phyloP scores from a whole-genome alignment of 106 monocot species.

The Apostasia shenzhenica region DNA sequence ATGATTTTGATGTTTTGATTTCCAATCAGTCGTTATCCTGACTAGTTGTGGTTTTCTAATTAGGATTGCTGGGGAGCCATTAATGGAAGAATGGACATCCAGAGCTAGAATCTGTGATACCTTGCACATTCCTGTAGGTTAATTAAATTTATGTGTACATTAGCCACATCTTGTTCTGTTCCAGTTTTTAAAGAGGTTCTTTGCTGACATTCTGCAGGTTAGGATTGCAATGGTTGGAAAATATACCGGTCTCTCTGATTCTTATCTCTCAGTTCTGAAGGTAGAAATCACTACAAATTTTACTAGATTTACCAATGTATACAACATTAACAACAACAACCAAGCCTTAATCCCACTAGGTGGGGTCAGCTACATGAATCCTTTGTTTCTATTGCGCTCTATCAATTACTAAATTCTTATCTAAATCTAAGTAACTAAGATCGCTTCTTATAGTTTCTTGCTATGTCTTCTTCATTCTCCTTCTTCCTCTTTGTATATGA shows the following conservation, averaged over 20 bases:
- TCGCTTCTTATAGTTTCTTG: not conserved
- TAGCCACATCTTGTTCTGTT: not conserved
- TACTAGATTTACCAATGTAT: not conserved
- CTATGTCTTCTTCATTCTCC: too few relatives aligned
- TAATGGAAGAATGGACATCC: conserved; percentile 44
- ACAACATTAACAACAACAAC: too few relatives aligned
- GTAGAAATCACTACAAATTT: conserved; percentile 11
- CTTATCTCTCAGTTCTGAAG: conserved; percentile 67
- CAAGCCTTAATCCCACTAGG: too few relatives aligned
- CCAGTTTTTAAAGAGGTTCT: not conserved
- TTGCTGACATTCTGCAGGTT: conserved; percentile 27
- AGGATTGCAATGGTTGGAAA: conserved; percentile 81
- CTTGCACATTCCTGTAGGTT: conserved; percentile 39
- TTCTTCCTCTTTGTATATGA: too few relatives aligned
- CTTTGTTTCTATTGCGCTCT: too few relatives aligned
- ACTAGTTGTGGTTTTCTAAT: not conserved
- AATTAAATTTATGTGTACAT: not conserved
- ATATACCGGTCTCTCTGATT: conserved; percentile 69
- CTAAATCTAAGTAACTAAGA: not conserved
- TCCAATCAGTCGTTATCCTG: too few relatives aligned
- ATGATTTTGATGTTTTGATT: too few relatives aligned
- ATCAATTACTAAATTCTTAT: not conserved
- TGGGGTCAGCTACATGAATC: too few relatives aligned
- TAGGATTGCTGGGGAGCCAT: conserved; percentile 36
- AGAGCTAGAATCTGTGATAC: conserved; percentile 41